phyloP scores from a whole-genome alignment of 805 yeast genomes.

The Babjeviella inositovora region DNA sequence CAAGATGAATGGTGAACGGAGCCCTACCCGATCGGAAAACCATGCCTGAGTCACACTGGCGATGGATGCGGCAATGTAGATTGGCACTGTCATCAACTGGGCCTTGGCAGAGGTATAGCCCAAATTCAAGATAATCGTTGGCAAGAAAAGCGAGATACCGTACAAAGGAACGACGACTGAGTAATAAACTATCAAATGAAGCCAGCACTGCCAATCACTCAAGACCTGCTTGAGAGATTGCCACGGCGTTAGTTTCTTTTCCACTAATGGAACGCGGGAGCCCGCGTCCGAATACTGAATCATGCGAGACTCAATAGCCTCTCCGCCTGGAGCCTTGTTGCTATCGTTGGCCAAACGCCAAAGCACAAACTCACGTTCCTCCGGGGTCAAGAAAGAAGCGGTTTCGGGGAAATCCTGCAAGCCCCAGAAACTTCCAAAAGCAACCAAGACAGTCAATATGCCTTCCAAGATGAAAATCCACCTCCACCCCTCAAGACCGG shows the following conservation, averaged over 20 bases:
- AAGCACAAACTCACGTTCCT: conserved; percentile 13
- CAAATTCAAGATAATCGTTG: conserved; percentile 23
- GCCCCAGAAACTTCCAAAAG: conserved; percentile 11
- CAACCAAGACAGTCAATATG: conserved; percentile 23
- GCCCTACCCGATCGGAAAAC: conserved; percentile 9
- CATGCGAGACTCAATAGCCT: conserved; percentile 18
- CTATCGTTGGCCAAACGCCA: conserved; percentile 6
- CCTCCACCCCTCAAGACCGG: conserved; percentile 26
- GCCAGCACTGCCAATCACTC: conserved; percentile 13
- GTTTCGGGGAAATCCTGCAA: conserved; percentile 24
- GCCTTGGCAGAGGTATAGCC: conserved; percentile 23
- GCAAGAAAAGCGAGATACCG: conserved; percentile 22
- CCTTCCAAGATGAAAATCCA: conserved; percentile 25
- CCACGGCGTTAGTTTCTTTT: conserved; percentile 15
- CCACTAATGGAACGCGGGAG: conserved; percentile 11
- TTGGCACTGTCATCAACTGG: conserved; percentile 26
- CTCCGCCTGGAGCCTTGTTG: conserved; percentile 14
- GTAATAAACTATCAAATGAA: conserved; percentile 10
- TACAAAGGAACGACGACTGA: conserved; percentile 15
- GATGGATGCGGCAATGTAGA: conserved; percentile 16
- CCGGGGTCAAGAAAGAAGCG: conserved; percentile 23
- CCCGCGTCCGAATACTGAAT: conserved; percentile 6
- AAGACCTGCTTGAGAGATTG: conserved; percentile 12
- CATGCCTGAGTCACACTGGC: conserved; percentile 12
- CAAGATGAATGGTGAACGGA: conserved; percentile 12